Conservation (phyloP, 768 basidiomycete genomes). For the Pulveroboletus sp. region DNA sequence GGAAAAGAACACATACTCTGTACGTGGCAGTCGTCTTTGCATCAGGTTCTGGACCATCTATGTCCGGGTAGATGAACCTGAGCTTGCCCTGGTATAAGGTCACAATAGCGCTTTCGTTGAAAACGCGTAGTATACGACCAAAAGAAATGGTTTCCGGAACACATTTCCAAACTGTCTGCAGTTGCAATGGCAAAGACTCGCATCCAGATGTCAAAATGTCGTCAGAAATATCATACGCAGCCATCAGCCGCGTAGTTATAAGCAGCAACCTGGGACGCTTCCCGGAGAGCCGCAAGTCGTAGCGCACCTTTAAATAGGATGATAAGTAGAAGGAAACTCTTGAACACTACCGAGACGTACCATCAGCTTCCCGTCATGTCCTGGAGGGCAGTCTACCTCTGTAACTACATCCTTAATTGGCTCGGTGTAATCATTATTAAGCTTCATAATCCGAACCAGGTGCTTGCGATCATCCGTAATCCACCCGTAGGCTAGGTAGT, state of each 20-base stretch:
- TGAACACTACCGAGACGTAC: constrained; percentile 4
- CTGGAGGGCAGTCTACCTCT: constrained; percentile 29
- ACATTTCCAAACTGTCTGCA: constrained; percentile 19
- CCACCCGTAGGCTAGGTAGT: constrained; percentile 30
- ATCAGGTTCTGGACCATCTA: constrained; percentile 17
- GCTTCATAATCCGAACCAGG: constrained; percentile 29
- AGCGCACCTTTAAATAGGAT: constrained; percentile 19
- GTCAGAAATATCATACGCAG: constrained; percentile 28
- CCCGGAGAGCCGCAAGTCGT: constrained; percentile 28
- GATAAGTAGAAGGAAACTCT: background rate
- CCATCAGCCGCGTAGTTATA: constrained; percentile 27
- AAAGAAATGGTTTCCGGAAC: constrained; percentile 23
- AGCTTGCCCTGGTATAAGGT: constrained; percentile 26
- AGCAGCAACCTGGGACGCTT: constrained; percentile 22
- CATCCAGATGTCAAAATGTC: constrained; percentile 7
- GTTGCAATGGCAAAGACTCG: constrained; percentile 4
- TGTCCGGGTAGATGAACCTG: constrained; percentile 24
- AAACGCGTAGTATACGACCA: constrained; percentile 25
- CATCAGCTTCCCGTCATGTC: constrained; percentile 26
- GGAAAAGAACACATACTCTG: constrained; percentile 8
- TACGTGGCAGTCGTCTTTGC: constrained; percentile 17
- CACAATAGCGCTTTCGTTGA: constrained; percentile 27
- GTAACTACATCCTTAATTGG: constrained; percentile 18
- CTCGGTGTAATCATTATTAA: constrained; percentile 23
- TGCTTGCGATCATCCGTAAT: constrained; percentile 28